Base-by-base conservation (phyloP, 164 flowering plant genomes). In the Umbilicus rupestris region DNA sequence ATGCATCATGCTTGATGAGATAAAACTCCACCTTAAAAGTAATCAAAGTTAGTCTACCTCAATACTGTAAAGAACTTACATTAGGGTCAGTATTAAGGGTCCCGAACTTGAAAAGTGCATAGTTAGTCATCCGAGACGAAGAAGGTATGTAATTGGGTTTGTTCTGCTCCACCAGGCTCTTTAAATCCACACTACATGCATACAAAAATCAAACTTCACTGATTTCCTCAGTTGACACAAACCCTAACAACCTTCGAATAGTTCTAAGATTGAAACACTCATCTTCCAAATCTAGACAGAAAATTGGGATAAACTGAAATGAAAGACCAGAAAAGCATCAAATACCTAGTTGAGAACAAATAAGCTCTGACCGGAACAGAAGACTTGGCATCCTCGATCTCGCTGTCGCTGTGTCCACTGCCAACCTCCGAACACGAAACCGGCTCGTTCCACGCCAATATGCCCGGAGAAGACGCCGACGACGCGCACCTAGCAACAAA, bases 261-360 rank as follows among this genome's bases (percentile, higher is more conserved):
- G 37, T 35, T 35, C 6, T 3, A 35, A 35, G 37, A 35, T 63
- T 17, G 10, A 41, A 41, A 41, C 16, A 6, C 12, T 41, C 7
- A 12, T 41, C 44, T 6, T 14, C 7, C 44, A 41, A 41, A 9
- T 41, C 16, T 12, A 41, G 44, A 3, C 44, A 41, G 3, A 41
- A 41, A 41, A 41, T 2, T 9, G 44, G 6, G 16, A 41, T 22
- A 24, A 12, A 24, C 2, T 9, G 24, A 52, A n/a, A n/a, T n/a
- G n/a, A n/a, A n/a, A n/a, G 24, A 24, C 31, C 17, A 5, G 28
- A 28, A 33, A 66, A 15, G 7, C 47, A 12, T 72, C 47, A 1
- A 66, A 68, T 62, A 92, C 96, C 98, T 89, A 20, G 98, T 92
- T 49, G 91, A 89, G 76, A 87, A 85, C 69, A 92, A 88, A 67